Evolutionary conservation across 805 yeast genomes (phyloP).

Genomic region (Yamadazyma ubonensis): DNA sequence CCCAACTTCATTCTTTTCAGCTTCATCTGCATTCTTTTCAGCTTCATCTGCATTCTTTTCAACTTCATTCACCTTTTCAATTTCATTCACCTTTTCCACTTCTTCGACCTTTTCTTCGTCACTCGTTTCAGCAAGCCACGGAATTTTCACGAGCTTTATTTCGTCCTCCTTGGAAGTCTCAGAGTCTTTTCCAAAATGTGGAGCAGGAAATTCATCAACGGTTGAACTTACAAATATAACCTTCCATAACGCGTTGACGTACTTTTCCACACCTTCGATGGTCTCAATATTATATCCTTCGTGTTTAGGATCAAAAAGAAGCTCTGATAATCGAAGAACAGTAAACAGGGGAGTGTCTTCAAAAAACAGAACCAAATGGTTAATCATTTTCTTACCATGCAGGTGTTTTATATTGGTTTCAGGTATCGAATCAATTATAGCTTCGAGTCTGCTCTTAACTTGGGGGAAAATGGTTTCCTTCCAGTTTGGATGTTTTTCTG

Average conservation of each 20-base stretch:
- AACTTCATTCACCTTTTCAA: neutral
- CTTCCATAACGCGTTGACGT: constrained; percentile 41
- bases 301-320: constrained; percentile 38
- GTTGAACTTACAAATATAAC: constrained; percentile 30
- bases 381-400: constrained; percentile 27
- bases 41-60: neutral
- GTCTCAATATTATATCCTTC: constrained; percentile 33
- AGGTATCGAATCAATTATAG: constrained; percentile 1
- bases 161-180: constrained; percentile 4
- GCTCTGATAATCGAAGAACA: constrained; percentile 45
- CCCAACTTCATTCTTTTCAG: too few species aligned
- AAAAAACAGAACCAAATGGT: constrained; percentile 28
- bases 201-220: constrained; percentile 24
- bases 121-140: constrained; percentile 24
- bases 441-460: constrained; percentile 4
- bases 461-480: constrained; percentile 1
- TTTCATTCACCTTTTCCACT: neutral
- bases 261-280: constrained; percentile 37
- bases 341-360: constrained; percentile 46
- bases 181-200: constrained; percentile 11
- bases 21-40: neutral
- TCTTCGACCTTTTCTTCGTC: neutral
- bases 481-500: constrained; percentile 6
- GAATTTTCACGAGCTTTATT: constrained; percentile 26
- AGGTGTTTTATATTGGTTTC: neutral